Conservation (phyloP, 345 rosid genomes). For the Citrus reticulata region DNA sequence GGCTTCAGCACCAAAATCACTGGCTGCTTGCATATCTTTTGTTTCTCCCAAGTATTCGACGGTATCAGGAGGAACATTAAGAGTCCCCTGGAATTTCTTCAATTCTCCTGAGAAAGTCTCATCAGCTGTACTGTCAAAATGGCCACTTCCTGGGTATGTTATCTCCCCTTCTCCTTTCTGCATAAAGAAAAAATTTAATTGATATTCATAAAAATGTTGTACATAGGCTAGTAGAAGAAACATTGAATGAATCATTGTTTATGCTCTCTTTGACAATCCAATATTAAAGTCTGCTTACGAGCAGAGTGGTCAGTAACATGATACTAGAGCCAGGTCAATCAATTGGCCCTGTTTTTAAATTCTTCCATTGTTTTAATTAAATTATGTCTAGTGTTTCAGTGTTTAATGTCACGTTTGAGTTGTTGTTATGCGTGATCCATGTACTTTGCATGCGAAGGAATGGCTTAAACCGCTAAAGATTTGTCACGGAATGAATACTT, state of each 20-base stretch:
- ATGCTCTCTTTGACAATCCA: neutral
- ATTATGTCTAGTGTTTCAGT: too few species aligned
- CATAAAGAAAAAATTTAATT: slow-evolving; percentile 12
- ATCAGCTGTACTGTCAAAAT: slow-evolving; percentile 6
- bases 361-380: too few species aligned
- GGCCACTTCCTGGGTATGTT: slow-evolving; percentile 11
- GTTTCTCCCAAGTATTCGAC: slow-evolving; percentile 25
- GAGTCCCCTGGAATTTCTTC: slow-evolving; percentile 14
- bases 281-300: too few species aligned
- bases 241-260: neutral
- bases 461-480: too few species aligned
- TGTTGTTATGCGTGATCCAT: too few species aligned
- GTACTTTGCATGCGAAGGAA: too few species aligned
- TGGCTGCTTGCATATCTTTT: slow-evolving; percentile 19
- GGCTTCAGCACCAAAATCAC: slow-evolving; percentile 19
- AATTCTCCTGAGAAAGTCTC: slow-evolving; percentile 14
- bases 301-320: too few species aligned
- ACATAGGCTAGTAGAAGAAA: neutral
- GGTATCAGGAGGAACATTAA: slow-evolving; percentile 29
- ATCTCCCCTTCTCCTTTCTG: slow-evolving; percentile 36
- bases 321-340: too few species aligned
- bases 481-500: too few species aligned
- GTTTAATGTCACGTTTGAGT: too few species aligned
- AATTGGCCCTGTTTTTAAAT: too few species aligned
- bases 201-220: neutral